Evolutionary conservation across 495 filamentous ascomycete genomes (phyloP).

Genomic region (Hypoxylon crocopeplum): DNA sequence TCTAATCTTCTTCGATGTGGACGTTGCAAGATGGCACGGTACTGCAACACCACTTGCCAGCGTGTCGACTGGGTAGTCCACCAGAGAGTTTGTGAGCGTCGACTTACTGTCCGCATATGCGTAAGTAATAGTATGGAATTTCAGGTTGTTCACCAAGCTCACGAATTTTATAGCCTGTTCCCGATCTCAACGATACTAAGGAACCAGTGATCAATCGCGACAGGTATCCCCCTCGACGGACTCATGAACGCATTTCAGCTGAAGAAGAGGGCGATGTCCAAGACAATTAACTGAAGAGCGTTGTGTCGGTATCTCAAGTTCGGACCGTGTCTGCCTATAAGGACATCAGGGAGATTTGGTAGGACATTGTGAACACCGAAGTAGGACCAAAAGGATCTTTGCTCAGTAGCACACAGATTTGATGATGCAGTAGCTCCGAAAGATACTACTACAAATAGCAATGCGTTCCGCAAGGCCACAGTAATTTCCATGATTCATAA

Average conservation of each 20-base stretch:
- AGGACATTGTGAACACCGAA: neutral
- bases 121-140: conserved; percentile 10
- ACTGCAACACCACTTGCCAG: conserved; percentile 24
- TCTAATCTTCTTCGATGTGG: neutral
- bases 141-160: neutral
- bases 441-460: neutral
- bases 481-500: neutral
- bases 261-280: too few relatives aligned
- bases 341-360: neutral
- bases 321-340: neutral
- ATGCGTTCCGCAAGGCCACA: neutral
- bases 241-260: too few relatives aligned
- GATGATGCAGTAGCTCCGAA: neutral
- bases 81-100: conserved; percentile 13
- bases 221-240: too few relatives aligned
- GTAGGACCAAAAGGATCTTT: neutral
- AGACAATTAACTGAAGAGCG: too few relatives aligned
- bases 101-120: conserved; percentile 5
- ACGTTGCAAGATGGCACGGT: conserved; percentile 21
- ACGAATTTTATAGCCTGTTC: conserved; percentile 9
- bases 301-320: too few relatives aligned
- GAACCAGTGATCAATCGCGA: too few relatives aligned
- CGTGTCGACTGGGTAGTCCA: conserved; percentile 10
- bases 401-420: neutral
- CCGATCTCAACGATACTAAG: neutral